Evolutionary conservation across 495 filamentous ascomycete species (phyloP).

Genomic region (Evernia prunastri): DNA sequence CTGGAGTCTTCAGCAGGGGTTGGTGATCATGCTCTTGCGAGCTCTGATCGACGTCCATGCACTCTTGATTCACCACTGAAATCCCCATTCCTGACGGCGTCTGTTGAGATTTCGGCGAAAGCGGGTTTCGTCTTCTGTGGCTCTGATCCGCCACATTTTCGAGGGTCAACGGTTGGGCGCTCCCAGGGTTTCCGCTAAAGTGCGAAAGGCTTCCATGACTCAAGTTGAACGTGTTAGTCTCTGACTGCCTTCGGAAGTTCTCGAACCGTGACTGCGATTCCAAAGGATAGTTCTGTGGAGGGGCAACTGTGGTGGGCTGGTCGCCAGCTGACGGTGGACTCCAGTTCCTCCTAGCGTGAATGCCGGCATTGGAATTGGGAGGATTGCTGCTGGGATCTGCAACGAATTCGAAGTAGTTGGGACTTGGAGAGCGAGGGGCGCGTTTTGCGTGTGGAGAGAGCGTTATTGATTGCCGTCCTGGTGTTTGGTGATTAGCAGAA

Average conservation of each 20-base stretch:
- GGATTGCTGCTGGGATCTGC: constrained; percentile 54
- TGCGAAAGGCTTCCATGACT: constrained; percentile 37
- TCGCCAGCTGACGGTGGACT: constrained; percentile 61
- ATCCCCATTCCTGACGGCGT: constrained; percentile 20
- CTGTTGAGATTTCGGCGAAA: constrained; percentile 26
- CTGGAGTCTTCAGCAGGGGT: constrained; percentile 27
- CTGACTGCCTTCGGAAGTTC: constrained; percentile 63
- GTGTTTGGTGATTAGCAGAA: constrained; percentile 41
- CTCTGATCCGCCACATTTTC: constrained; percentile 18
- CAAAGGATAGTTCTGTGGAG: constrained; percentile 61
- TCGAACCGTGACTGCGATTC: constrained; percentile 74
- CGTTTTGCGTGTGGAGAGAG: constrained; percentile 28
- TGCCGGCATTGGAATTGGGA: constrained; percentile 52
- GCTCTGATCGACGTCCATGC: constrained; percentile 24
- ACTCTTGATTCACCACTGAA: not conserved
- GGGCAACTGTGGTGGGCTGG: constrained; percentile 58
- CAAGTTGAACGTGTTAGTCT: constrained; percentile 53
- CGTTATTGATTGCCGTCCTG: constrained; percentile 37
- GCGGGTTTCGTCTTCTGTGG: constrained; percentile 13
- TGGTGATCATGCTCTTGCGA: not conserved
- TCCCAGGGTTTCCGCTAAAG: constrained; percentile 34
- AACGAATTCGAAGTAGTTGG: constrained; percentile 76
- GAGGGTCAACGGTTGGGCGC: constrained; percentile 30
- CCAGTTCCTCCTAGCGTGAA: constrained; percentile 59
- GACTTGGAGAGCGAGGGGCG: constrained; percentile 50